Conservation (phyloP, 75 land plant species). For the Cupressus sempervirens region DNA sequence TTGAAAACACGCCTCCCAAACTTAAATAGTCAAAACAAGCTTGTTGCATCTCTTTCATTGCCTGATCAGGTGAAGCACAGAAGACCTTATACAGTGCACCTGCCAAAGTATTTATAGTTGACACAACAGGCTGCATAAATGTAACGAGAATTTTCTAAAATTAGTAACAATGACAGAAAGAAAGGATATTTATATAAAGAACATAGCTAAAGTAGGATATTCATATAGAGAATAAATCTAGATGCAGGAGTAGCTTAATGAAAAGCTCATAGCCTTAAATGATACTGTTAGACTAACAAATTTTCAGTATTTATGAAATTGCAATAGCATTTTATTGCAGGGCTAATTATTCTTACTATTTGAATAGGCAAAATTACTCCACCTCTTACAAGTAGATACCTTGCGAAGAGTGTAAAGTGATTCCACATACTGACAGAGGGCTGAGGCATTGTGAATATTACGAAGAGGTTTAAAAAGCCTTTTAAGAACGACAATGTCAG, state of each 20-base stretch:
- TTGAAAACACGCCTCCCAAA: slow-evolving; percentile 78
- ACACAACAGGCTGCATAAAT: slow-evolving; percentile 80
- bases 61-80: slow-evolving; percentile 78
- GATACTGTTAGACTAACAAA: neutral
- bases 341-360: neutral
- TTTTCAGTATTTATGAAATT: neutral
- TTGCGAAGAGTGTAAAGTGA: slow-evolving; percentile 90
- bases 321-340: neutral
- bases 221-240: neutral
- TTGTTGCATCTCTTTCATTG: slow-evolving; percentile 85
- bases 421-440: slow-evolving; percentile 70
- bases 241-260: neutral
- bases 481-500: slow-evolving; percentile 73
- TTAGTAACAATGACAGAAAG: neutral
- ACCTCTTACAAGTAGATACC: slow-evolving; percentile 28
- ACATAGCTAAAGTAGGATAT: neutral
- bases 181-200: neutral
- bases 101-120: slow-evolving; percentile 90
- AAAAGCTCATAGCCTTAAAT: neutral
- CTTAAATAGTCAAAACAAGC: slow-evolving; percentile 94
- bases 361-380: neutral
- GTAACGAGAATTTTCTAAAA: neutral
- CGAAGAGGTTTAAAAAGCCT: slow-evolving; percentile 69
- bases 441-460: slow-evolving; percentile 58
- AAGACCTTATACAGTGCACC: slow-evolving; percentile 92